A percentile compares a stretch with the other conserved stretches of the same genome.
phyloP scores from a whole-genome alignment of 192 early-diverging fungal genomes.

The Haplosporangium gracile region DNA sequence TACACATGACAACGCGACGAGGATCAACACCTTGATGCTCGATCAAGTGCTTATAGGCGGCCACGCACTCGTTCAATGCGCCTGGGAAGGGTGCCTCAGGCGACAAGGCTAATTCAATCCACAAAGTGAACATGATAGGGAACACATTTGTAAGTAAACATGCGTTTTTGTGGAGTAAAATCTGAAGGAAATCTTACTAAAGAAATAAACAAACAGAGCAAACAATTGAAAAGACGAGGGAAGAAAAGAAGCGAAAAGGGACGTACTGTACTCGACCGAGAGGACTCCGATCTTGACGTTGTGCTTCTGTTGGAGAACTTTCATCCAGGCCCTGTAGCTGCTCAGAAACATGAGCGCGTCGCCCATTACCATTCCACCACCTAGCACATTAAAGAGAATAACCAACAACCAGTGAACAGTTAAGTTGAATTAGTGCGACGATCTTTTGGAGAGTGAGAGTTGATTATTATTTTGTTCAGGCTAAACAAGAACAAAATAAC shows the following conservation, averaged over 20 bases:
- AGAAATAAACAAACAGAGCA: background rate
- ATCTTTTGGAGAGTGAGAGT: background rate
- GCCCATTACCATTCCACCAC: constrained; percentile 46
- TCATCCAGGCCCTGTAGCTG: constrained; percentile 53
- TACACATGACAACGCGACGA: constrained; percentile 50
- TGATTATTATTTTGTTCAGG: background rate
- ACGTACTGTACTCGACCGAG: constrained; percentile 45
- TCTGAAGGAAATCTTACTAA: no score
- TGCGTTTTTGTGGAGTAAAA: background rate
- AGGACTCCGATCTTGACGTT: constrained; percentile 43
- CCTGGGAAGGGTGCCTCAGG: constrained; percentile 42
- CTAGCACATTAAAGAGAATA: constrained; percentile 5
- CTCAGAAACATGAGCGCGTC: constrained; percentile 45
- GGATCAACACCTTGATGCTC: constrained; percentile 36
- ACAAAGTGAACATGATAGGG: background rate
- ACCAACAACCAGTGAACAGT: background rate
- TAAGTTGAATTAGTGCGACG: background rate
- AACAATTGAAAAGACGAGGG: background rate
- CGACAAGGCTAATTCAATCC: constrained; percentile 18
- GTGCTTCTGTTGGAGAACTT: constrained; percentile 40
- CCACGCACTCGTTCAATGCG: constrained; percentile 53
- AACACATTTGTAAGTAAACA: background rate
- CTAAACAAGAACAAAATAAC: background rate
- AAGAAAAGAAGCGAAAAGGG: background rate
- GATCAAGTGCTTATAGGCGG: constrained; percentile 53